Percentiles rank a stretch among this genome's conserved stretches.
Evolutionary conservation across 2,329 filamentous ascomycete species (phyloP).

Genomic region (Aspergillus sp.): DNA sequence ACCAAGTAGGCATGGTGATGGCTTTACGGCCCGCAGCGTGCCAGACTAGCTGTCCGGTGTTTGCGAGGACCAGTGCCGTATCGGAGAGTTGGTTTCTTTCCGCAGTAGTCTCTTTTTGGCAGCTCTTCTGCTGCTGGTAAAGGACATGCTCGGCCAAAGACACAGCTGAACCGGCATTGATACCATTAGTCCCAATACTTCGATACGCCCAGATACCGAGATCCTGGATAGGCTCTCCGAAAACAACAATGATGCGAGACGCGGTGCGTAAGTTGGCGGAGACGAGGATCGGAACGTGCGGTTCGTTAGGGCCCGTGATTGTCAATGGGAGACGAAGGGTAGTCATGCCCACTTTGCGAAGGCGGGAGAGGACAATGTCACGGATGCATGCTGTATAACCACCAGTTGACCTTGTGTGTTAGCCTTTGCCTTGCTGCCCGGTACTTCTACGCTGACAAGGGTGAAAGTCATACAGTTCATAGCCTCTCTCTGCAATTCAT

Average conservation of each 20-base stretch:
- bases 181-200: conserved; percentile 54
- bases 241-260: conserved; percentile 61
- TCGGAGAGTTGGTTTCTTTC: conserved; percentile 13
- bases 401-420: background rate
- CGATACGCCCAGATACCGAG: conserved; percentile 68
- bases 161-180: conserved; percentile 63
- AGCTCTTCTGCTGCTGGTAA: conserved; percentile 11
- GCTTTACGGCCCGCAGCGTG: conserved; percentile 55
- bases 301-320: conserved; percentile 38
- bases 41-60: conserved; percentile 70
- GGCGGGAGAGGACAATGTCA: conserved; percentile 52
- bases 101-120: background rate
- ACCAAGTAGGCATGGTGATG: conserved; percentile 52
- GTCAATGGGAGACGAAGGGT: conserved; percentile 54
- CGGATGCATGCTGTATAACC: conserved; percentile 44
- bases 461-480: conserved; percentile 54
- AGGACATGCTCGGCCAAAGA: conserved; percentile 50
- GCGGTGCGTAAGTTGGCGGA: conserved; percentile 49
- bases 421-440: background rate
- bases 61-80: conserved; percentile 59
- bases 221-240: conserved; percentile 65
- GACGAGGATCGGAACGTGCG: conserved; percentile 62
- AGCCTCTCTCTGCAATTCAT: conserved; percentile 63
- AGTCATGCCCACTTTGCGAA: conserved; percentile 52
- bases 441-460: too few relatives aligned